Evolutionary conservation across 2,329 filamentous ascomycete species (phyloP).

Genomic region (Teratosphaeria gauchensis): DNA sequence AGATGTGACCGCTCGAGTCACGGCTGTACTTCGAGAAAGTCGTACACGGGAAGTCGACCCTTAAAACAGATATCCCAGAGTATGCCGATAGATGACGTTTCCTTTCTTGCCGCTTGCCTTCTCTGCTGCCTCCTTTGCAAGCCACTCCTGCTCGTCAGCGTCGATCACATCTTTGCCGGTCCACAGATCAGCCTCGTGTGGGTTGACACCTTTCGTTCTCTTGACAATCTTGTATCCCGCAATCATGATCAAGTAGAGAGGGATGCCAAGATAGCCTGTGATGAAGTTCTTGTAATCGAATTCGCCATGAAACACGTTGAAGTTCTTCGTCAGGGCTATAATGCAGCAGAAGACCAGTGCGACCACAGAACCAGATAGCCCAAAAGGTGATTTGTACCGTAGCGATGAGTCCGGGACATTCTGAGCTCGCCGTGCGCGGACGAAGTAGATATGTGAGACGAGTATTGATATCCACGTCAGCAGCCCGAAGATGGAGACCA

Average conservation of each 20-base stretch:
- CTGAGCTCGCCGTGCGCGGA: constrained; percentile 35
- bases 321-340: constrained; percentile 77
- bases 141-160: constrained; percentile 40
- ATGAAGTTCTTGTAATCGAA: constrained; percentile 71
- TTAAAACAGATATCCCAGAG: constrained; percentile 21
- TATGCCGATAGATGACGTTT: constrained; percentile 16
- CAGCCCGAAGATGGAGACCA: constrained; percentile 30
- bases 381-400: constrained; percentile 57
- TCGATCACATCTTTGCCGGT: constrained; percentile 53
- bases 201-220: constrained; percentile 45
- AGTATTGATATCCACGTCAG: constrained; percentile 42
- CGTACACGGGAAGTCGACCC: neutral
- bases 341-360: constrained; percentile 62
- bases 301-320: constrained; percentile 55
- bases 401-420: constrained; percentile 34
- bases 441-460: constrained; percentile 40
- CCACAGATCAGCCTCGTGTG: constrained; percentile 47
- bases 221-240: constrained; percentile 55
- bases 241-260: constrained; percentile 57
- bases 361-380: constrained; percentile 57
- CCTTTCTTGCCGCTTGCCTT: constrained; percentile 14
- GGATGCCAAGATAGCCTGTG: constrained; percentile 33
- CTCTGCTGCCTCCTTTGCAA: constrained; percentile 20
- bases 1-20: neutral
- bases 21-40: neutral